These are phyloP conservation scores for Irpex sp. DNA, from an alignment of 1,284 basidiomycete genomes.

Conservation along the genomic window DNA sequence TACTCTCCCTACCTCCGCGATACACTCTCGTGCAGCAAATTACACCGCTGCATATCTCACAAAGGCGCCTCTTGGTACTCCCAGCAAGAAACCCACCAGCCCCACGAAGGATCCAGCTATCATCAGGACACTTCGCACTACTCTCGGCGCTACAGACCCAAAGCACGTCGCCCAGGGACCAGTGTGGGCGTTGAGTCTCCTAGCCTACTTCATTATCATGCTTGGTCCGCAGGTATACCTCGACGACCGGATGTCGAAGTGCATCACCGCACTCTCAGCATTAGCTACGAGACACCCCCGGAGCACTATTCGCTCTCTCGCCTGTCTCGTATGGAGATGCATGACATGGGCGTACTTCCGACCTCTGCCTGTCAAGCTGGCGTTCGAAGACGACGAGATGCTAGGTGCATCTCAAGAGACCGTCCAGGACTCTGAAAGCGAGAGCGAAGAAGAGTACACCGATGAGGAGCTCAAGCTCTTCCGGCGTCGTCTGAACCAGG, in stretches of 20 bases:
- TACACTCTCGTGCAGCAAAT: constrained; percentile 51
- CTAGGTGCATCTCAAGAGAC: constrained; percentile 10
- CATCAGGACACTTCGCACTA: constrained; percentile 60
- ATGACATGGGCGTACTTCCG: constrained; percentile 64
- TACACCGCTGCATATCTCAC: constrained; percentile 45
- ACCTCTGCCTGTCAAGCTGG: constrained; percentile 28
- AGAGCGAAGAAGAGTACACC: constrained; percentile 21
- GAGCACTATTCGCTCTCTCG: constrained; percentile 56
- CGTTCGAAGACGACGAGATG: constrained; percentile 16
- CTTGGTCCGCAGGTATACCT: constrained; percentile 51
- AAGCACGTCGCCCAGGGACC: constrained; percentile 64
- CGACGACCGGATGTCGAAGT: constrained; percentile 41
- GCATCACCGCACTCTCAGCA: constrained; percentile 46
- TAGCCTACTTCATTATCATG: constrained; percentile 59
- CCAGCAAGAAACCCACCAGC: constrained; percentile 21
- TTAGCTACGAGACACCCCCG: constrained; percentile 56
- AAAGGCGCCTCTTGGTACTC: constrained; percentile 22
- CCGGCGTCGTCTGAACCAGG: constrained; percentile 31
- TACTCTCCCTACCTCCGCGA: constrained; percentile 39
- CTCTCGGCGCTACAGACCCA: constrained; percentile 49
- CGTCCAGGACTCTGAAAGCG: constrained; percentile 10
- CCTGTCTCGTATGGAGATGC: constrained; percentile 58
- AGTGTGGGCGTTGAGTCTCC: constrained; percentile 63
- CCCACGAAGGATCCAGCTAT: constrained; percentile 45
- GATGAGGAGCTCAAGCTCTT: constrained; percentile 31